Base-by-base conservation (phyloP, 345 rosid species). In the Camelina laxa region DNA sequence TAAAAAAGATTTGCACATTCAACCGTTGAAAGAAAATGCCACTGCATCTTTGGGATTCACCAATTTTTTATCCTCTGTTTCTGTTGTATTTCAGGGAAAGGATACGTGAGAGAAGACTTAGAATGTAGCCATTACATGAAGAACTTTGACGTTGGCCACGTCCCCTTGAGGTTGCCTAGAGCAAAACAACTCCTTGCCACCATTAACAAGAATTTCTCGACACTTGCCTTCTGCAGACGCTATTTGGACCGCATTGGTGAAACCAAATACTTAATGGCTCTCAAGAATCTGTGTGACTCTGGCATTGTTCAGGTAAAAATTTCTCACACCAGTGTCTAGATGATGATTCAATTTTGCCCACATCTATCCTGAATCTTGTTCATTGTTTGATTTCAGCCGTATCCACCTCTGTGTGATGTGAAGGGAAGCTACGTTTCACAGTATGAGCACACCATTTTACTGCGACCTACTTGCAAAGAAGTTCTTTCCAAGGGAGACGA, bases 101-200 rank as follows among this genome's bases (percentile, higher is more conserved):
- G 99, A 79, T 84, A 79, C 62, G 95, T 95, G 8, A 83, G 97
- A 78, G 97, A 90, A 80, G 98, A 95, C 83, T 79, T 95, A 9
- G 97, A 92, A 76, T 95, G 99, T 82, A 87, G 98, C 79, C 98
- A 95, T 75, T 90, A 90, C 82, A 92, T 89, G 98, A 92, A 92
- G 83, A 83, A 82, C 67, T 92, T 89, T 69, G 98, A 92, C 60
- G 89, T 9, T 15, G 92, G 96, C 9, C 97, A 90, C 65, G 77
- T 87, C 39, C 99, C 94, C 8, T 74, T 89, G 76, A 89, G 98
- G 77, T 61, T 95, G 51, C 92, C 97, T 38, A 85, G 98, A 86
- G 97, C 97, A 24, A 95, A 92, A 82, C 99, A 90, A 74, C 93
- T 95, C 20, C 86, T 95, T n/a, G 94, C 89, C 15, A 87, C 91